Conservation (phyloP, 2,329 filamentous ascomycete genomes). For the Ustulina deusta region DNA sequence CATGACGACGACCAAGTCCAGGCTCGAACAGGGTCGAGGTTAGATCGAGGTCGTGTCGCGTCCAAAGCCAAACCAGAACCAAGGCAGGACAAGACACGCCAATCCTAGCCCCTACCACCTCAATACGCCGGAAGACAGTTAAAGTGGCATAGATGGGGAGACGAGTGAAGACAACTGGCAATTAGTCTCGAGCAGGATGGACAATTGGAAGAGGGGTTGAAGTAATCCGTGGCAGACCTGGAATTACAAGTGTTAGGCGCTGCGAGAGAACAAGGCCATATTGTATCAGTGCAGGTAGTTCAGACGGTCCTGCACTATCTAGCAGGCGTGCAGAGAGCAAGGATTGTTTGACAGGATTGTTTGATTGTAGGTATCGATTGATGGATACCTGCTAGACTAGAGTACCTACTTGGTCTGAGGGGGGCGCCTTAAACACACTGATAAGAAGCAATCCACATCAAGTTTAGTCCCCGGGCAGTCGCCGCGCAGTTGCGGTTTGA, state of each 20-base stretch:
- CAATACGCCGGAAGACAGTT: constrained; percentile 37
- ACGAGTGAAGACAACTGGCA: neutral
- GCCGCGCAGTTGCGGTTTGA: constrained; percentile 23
- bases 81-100: constrained; percentile 35
- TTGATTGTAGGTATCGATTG: constrained; percentile 10
- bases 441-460: constrained; percentile 15
- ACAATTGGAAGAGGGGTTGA: neutral
- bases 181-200: constrained; percentile 3
- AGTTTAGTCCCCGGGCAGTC: constrained; percentile 2
- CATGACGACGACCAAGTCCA: constrained; percentile 43
- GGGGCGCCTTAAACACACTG: constrained; percentile 6
- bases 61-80: constrained; percentile 40
- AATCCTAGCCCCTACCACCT: constrained; percentile 43
- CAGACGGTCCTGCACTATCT: constrained; percentile 6
- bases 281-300: neutral
- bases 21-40: constrained; percentile 24
- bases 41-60: constrained; percentile 26
- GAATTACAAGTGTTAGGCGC: constrained; percentile 20
- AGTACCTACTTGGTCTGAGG: constrained; percentile 5
- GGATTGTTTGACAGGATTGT: constrained; percentile 8
- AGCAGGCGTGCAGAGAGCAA: constrained; percentile 8
- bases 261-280: constrained; percentile 25
- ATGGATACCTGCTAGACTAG: neutral
- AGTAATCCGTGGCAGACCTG: neutral
- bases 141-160: constrained; percentile 37